Base-by-base conservation (phyloP, 306 rosid species). In the Prunus davidiana region DNA sequence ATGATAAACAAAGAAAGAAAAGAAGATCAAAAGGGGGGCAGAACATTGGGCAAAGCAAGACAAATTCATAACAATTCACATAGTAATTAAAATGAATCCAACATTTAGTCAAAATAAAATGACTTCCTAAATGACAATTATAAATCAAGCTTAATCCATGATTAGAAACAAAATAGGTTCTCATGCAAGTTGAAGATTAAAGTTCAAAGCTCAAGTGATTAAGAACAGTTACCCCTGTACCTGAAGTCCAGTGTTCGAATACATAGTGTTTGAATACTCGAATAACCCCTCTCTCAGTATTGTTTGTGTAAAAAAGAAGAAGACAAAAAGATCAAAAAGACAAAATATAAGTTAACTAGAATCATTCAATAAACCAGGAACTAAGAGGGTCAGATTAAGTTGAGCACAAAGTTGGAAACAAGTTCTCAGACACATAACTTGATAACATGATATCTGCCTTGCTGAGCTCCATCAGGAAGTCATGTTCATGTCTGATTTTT, bases 391-490 rank as follows among this genome's bases (percentile, higher is more conserved):
- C 54, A 67, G 22, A 28, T 11, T 27, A 60, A 41, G 63, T 58
- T 34, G 27, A 41, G 73, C 80, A 70, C 2, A 70, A 65, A 83
- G 72, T 3, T 58, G 60, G 76, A 78, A 82, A 57, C 69, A 73
- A 76, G 72, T 78, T 78, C 90, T 81, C 85, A 91, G 93, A 71
- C 82, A 87, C 70, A 93, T 45, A 91, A 18, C 58, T 18, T 54
- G 20, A 47, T 72, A 82, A 93, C 97, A 66, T 93, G 87, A 82
- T 93, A 88, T 89, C 87, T 89, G 72, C 96, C 96, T 3, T 91
- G 97, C 79, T 91, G 97, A 64, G 90, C 77, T 83, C 90, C 97
- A 77, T 92, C 96, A 22, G 96, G 96, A 69, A 88, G 89, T 71
- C 91, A 93, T 85, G 20, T 19, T 54, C 89, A 79, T 64, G 96